Percentiles rank a stretch among this genome's conserved stretches.
These are phyloP conservation scores for Sphaerulina vaccinii DNA, from an alignment of 2,329 filamentous ascomycete species.

Conservation along the genomic window DNA sequence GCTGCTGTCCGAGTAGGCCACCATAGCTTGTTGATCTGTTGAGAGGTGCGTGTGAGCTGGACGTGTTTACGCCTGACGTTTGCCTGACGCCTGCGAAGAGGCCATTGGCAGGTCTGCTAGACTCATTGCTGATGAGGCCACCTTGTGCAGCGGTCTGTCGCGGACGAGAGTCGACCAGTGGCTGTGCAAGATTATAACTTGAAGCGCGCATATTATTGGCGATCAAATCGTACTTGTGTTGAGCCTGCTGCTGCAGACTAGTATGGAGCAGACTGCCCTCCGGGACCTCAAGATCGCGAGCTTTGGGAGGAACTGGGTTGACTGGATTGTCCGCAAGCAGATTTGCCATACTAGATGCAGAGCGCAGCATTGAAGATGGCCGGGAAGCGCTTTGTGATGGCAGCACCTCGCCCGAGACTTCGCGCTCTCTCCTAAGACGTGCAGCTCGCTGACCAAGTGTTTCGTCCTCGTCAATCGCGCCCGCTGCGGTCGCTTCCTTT, in stretches of 20 bases:
- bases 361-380: conserved; percentile 38
- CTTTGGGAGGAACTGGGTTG: conserved; percentile 16
- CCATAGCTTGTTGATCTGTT: conserved; percentile 24
- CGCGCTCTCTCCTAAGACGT: conserved; percentile 69
- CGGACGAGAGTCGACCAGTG: conserved; percentile 29
- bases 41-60: not conserved
- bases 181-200: conserved; percentile 25
- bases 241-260: conserved; percentile 35
- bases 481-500: conserved; percentile 15
- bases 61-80: conserved; percentile 15
- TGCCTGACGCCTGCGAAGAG: conserved; percentile 33
- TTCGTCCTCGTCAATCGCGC: conserved; percentile 55
- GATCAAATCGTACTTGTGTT: conserved; percentile 38
- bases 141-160: conserved; percentile 34
- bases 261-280: conserved; percentile 43
- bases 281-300: conserved; percentile 23
- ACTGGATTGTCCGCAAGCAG: conserved; percentile 52
- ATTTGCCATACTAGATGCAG: conserved; percentile 59
- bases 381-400: conserved; percentile 45
- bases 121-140: conserved; percentile 25
- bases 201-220: conserved; percentile 37
- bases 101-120: conserved; percentile 30
- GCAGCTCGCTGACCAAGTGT: conserved; percentile 75
- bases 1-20: conserved; percentile 25
- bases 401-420: conserved; percentile 35